Conservation (phyloP, 2,329 filamentous ascomycete genomes). For the Cyphellophora europaea region DNA sequence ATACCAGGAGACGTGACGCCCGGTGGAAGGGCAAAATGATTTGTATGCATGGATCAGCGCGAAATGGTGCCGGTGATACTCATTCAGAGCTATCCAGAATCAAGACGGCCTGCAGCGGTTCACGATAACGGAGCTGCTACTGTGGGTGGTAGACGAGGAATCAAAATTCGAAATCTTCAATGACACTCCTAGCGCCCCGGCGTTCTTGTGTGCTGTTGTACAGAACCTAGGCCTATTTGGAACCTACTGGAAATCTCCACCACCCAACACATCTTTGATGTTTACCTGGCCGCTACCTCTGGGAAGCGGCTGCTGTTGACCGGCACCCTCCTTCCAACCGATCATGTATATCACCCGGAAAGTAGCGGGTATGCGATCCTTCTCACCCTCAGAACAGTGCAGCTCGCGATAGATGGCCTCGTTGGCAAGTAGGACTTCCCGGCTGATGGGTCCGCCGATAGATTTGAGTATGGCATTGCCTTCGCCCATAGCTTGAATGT, state of each 20-base stretch:
- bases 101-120: too few species aligned
- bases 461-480: conserved; percentile 72
- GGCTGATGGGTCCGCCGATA: conserved; percentile 62
- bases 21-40: too few species aligned
- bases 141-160: too few species aligned
- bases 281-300: conserved; percentile 81
- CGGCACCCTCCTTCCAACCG: conserved; percentile 80
- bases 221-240: too few species aligned
- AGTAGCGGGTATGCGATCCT: conserved; percentile 63
- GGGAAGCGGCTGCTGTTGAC: conserved; percentile 69
- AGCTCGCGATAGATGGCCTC: conserved; percentile 83
- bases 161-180: too few species aligned
- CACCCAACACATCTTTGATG: conserved; percentile 69
- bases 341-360: conserved; percentile 98
- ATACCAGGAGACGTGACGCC: too few species aligned
- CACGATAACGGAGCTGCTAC: too few species aligned
- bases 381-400: conserved; percentile 59
- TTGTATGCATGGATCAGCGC: too few species aligned
- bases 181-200: too few species aligned
- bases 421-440: conserved; percentile 77
- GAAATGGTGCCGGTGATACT: too few species aligned
- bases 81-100: too few species aligned
- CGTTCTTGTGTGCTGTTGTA: too few species aligned
- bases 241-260: conserved; percentile 34
- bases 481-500: conserved; percentile 95